Evolutionary conservation across 345 rosid genomes (phyloP).

Genomic region (Brassica cretica): DNA sequence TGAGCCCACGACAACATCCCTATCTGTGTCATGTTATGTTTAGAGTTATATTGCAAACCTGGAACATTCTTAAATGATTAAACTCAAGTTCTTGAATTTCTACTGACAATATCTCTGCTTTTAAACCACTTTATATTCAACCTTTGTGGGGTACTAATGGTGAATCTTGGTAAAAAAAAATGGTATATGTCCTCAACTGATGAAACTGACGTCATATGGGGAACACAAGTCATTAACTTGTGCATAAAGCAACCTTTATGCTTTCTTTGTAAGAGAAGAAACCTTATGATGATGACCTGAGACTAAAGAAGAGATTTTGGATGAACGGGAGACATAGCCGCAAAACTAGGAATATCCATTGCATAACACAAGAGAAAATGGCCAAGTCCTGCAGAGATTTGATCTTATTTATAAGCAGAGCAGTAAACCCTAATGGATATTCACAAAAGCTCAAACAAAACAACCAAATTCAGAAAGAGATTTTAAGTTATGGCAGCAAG

Average conservation of each 20-base stretch:
- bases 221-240: slow-evolving; percentile 26
- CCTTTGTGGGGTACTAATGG: not conserved
- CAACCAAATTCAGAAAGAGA: slow-evolving; percentile 2
- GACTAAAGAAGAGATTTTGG: slow-evolving; percentile 36
- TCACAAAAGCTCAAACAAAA: slow-evolving; percentile 16
- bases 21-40: slow-evolving; percentile 7
- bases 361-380: slow-evolving; percentile 36
- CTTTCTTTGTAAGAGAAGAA: slow-evolving; percentile 41
- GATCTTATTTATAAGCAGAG: slow-evolving; percentile 27
- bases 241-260: slow-evolving; percentile 27
- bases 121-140: not conserved
- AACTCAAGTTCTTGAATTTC: not conserved
- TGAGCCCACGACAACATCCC: too few species aligned
- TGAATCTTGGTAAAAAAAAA: not conserved
- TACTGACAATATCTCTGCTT: not conserved
- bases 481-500: slow-evolving; percentile 32
- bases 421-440: slow-evolving; percentile 13
- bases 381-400: not conserved
- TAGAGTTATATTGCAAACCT: not conserved
- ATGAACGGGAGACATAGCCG: slow-evolving; percentile 34
- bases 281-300: slow-evolving; percentile 34
- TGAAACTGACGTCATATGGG: slow-evolving; percentile 15
- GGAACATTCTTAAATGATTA: slow-evolving; percentile 11
- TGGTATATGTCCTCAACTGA: not conserved
- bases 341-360: slow-evolving; percentile 44